Evolutionary conservation across 495 filamentous ascomycete species (phyloP).

Genomic region (Podospora sp.): DNA sequence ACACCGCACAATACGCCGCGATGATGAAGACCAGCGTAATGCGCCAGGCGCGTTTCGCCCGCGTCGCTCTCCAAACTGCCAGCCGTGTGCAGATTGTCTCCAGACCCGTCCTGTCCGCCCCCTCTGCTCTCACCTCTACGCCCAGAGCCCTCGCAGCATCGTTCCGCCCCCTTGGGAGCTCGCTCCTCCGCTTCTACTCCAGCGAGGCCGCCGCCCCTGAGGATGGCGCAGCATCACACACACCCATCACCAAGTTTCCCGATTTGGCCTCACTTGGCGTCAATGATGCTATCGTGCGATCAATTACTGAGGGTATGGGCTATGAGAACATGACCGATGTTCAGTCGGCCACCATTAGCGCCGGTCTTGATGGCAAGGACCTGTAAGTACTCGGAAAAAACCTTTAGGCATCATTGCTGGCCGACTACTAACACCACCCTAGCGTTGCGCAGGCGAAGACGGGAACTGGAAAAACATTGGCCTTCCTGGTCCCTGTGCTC

Average conservation of each 20-base stretch:
- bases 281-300: conserved; percentile 62
- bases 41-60: conserved; percentile 34
- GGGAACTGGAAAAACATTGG: conserved; percentile 85
- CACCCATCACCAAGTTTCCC: conserved; percentile 64
- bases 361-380: conserved; percentile 76
- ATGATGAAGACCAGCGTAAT: conserved; percentile 38
- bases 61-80: conserved; percentile 28
- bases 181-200: conserved; percentile 43
- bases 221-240: conserved; percentile 18
- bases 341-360: conserved; percentile 79
- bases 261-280: conserved; percentile 68
- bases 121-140: conserved; percentile 22
- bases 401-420: conserved; percentile 18
- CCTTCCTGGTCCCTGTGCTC: conserved; percentile 76
- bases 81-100: conserved; percentile 32
- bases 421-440: conserved; percentile 6
- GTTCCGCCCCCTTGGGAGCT: conserved; percentile 23
- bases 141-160: conserved; percentile 21
- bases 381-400: conserved; percentile 59
- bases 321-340: conserved; percentile 90
- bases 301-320: conserved; percentile 72
- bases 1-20: conserved; percentile 5
- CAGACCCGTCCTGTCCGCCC: conserved; percentile 24
- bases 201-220: conserved; percentile 34
- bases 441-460: conserved; percentile 89